Conservation (phyloP, 768 basidiomycete species). For the Collybia sp. region DNA sequence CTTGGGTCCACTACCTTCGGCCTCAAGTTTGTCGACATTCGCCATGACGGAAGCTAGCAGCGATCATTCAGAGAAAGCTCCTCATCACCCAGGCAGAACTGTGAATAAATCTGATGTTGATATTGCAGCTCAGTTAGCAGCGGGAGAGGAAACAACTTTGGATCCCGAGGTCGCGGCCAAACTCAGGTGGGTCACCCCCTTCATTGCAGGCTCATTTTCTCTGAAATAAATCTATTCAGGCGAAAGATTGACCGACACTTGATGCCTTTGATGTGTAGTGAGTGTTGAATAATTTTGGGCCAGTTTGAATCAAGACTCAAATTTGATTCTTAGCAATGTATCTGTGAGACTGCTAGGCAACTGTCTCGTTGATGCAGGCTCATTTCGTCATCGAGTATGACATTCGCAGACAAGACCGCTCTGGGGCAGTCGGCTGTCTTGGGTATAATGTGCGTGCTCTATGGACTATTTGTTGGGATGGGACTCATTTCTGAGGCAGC, state of each 20-base stretch:
- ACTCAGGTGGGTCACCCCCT: conserved; percentile 39
- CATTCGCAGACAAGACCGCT: conserved; percentile 74
- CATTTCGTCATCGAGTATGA: conserved; percentile 43
- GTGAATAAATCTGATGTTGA: conserved; percentile 43
- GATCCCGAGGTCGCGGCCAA: conserved; percentile 43
- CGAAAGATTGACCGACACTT: conserved; percentile 72
- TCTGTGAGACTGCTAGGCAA: conserved; percentile 36
- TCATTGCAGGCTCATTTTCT: conserved; percentile 2
- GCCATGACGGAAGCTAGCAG: conserved; percentile 28
- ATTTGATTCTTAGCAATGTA: conserved; percentile 47
- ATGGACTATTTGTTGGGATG: not conserved
- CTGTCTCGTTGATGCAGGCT: not conserved
- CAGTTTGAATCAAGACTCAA: too few relatives aligned
- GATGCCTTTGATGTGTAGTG: conserved; percentile 81
- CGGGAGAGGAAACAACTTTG: conserved; percentile 38
- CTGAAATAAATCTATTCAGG: conserved; percentile 24
- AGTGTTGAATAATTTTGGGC: conserved; percentile 21
- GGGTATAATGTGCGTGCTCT: conserved; percentile 51
- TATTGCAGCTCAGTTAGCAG: conserved; percentile 48
- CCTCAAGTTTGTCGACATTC: not conserved
- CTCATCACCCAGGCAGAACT: conserved; percentile 15
- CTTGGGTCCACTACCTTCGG: too few relatives aligned
- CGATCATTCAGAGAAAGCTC: conserved; percentile 30
- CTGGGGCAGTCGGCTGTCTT: conserved; percentile 70
- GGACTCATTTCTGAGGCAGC: conserved; percentile 22